Evolutionary conservation across 495 filamentous ascomycete species (phyloP), one percentile per base, ranked within the genome.

Genomic region (Hyphodiscus hymeniophilus): DNA sequence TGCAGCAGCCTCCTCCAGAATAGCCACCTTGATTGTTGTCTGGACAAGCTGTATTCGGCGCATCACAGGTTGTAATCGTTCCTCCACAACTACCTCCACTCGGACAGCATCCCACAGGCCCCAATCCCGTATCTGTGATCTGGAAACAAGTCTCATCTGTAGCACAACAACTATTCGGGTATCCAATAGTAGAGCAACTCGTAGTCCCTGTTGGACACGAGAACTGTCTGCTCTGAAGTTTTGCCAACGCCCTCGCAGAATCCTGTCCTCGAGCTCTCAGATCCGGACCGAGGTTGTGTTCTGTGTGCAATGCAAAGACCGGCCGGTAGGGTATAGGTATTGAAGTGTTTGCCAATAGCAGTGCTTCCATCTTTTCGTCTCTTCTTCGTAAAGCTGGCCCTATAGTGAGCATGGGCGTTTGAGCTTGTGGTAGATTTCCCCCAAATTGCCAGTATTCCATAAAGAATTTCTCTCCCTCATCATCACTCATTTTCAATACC

Each of bases 401-500:
- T 11, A 30, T 35, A 34, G 33, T 26, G 33, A 18, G 8, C 42
- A 41, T 36, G 22, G 31, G 22, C n/a, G 7, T 31, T 24, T 36
- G 18, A 18, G 47, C 23, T 13, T 30, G 35, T 26, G 45, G 30
- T 2, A 47, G 57, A 17, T 51, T 41, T 33, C 49, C 32, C 12
- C 59, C 67, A 46, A 80, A 82, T 23, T 67, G 61, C 80, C 82
- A 79, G 54, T 79, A 78, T 24, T 77, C 67, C 28, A 74, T 68
- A 55, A 81, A 82, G 66, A 96, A 91, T 68, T 91, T 97, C 62
- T 94, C 87, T 30, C 84, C 82, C 49, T 85, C 79, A 60, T 95
- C 86, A 3, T 61, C 66, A 40, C 76, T 80, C 87, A 95, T 95
- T 59, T 95, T 97, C 45, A 68, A 66, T 17, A 87, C 66, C 12